Conservation (phyloP, 1,139 yeast genomes). For the Nadsonia starkeyi-henricii region DNA sequence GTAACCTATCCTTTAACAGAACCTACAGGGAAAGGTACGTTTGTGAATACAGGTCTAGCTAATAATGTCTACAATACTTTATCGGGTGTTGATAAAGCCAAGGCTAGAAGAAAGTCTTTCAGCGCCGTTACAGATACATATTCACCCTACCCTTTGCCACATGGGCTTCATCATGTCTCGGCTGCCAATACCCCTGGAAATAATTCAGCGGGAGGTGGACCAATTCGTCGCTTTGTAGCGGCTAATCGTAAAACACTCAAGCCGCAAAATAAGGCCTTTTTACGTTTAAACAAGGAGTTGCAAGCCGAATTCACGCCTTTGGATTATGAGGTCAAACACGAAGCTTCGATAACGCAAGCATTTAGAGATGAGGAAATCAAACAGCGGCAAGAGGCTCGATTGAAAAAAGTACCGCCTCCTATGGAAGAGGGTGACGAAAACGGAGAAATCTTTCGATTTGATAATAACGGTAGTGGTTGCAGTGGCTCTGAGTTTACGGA, state of each 20-base stretch:
- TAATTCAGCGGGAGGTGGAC: not conserved
- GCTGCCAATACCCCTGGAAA: not conserved
- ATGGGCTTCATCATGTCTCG: not conserved
- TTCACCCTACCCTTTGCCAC: not conserved
- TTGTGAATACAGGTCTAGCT: not conserved
- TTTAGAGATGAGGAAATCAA: not conserved
- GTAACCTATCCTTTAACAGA: no score
- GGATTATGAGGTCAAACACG: not conserved
- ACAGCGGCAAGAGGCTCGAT: not conserved
- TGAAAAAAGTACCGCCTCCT: not conserved
- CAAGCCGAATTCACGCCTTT: not conserved
- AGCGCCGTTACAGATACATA: not conserved
- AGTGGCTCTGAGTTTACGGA: no score
- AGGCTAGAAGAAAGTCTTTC: not conserved
- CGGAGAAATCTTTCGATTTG: not conserved
- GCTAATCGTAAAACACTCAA: not conserved
- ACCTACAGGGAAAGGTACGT: not conserved
- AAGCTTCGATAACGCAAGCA: not conserved
- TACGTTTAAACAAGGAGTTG: not conserved
- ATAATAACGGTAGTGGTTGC: not conserved
- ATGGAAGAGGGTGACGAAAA: not conserved
- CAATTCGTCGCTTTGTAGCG: not conserved
- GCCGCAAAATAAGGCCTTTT: not conserved
- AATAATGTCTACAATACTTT: not conserved
- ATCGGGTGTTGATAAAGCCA: not conserved